Conservation (phyloP, 345 rosid species). For the Eucalyptus regnans region DNA sequence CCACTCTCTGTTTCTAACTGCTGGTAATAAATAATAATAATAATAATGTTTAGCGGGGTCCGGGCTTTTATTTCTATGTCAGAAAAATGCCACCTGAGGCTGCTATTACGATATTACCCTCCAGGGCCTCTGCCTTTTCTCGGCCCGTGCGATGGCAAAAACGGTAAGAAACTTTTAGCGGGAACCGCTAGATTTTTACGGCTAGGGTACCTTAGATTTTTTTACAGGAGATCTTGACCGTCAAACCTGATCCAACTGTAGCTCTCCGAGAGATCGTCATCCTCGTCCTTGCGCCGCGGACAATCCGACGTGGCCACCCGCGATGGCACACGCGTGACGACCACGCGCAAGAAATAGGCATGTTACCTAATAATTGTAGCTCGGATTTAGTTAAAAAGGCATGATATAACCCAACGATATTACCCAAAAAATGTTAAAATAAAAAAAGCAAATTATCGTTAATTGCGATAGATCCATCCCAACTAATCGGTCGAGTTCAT, state of each 20-base stretch:
- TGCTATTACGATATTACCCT: neutral
- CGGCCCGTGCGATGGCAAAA: neutral
- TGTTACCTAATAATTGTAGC: neutral
- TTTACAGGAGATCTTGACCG: neutral
- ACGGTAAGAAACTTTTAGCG: no score
- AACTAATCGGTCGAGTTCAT: accelerated
- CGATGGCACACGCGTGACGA: neutral
- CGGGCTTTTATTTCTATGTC: neutral
- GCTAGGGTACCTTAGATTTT: neutral
- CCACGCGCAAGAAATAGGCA: neutral
- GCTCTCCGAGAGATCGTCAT: neutral
- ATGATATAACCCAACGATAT: neutral
- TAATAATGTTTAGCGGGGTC: neutral
- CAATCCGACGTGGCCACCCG: neutral
- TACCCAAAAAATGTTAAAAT: neutral
- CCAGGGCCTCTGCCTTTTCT: neutral
- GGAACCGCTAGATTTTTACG: neutral
- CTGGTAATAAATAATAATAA: neutral
- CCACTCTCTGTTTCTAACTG: neutral
- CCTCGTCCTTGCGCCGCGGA: neutral
- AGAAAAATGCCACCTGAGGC: neutral
- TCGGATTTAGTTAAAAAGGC: neutral
- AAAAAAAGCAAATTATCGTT: neutral
- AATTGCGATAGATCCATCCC: accelerated
- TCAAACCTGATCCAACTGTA: neutral